These are phyloP conservation scores for Verticillium klebahnii DNA, from an alignment of 2,329 filamentous ascomycete genomes.

Conservation along the genomic window DNA sequence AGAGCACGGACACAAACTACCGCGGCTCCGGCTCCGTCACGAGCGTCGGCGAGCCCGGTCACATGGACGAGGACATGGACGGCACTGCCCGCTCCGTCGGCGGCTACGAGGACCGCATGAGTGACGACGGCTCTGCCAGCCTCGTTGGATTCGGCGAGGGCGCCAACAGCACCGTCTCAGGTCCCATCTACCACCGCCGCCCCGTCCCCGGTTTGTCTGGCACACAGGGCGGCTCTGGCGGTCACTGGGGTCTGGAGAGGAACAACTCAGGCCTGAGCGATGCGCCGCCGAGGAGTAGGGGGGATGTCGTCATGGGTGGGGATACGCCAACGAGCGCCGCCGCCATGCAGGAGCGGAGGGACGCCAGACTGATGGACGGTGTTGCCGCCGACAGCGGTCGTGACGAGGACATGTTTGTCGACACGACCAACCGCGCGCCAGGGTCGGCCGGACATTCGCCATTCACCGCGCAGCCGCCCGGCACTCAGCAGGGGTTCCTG, in stretches of 20 bases:
- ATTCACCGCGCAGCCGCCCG: slow-evolving; percentile 18
- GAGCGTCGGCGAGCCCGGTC: slow-evolving; percentile 40
- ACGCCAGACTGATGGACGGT: slow-evolving; percentile 64
- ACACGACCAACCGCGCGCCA: slow-evolving; percentile 59
- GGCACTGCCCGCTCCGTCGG: slow-evolving; percentile 41
- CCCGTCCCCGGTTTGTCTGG: slow-evolving; percentile 30
- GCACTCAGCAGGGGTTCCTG: not conserved
- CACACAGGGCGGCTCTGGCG: slow-evolving; percentile 12
- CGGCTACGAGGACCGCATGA: slow-evolving; percentile 67
- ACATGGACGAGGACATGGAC: slow-evolving; percentile 51
- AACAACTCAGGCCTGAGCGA: slow-evolving; percentile 50
- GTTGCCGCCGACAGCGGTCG: slow-evolving; percentile 53
- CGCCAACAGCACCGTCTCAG: slow-evolving; percentile 77
- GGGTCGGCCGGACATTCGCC: slow-evolving; percentile 35
- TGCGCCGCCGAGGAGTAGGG: slow-evolving; percentile 26
- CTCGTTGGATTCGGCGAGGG: slow-evolving; percentile 92
- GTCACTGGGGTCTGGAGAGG: slow-evolving; percentile 41
- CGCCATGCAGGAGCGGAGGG: slow-evolving; percentile 46
- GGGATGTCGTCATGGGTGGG: slow-evolving; percentile 22
- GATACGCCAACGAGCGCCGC: slow-evolving; percentile 42
- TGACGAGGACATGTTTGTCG: slow-evolving; percentile 53
- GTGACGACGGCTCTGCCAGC: slow-evolving; percentile 77
- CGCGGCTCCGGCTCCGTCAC: slow-evolving; percentile 56
- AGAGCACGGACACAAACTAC: slow-evolving; percentile 63
- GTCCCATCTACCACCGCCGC: slow-evolving; percentile 63